Evolutionary conservation across 345 rosid genomes (phyloP).

Genomic region (Brassica rapa): DNA sequence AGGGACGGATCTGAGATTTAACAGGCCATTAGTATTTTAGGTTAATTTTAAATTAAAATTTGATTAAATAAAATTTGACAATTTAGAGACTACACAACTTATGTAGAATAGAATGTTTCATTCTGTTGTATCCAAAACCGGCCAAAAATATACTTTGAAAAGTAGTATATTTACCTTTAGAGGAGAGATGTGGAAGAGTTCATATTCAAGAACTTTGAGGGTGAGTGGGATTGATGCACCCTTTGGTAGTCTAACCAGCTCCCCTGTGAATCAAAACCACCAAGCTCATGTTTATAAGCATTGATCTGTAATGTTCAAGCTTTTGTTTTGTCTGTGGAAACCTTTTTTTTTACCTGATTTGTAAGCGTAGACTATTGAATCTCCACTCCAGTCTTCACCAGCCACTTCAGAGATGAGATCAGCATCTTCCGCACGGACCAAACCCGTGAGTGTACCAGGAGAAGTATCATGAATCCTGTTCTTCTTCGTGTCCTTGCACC

Average conservation of each 20-base stretch:
- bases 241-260: slow-evolving; percentile 67
- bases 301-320: neutral
- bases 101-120: no score
- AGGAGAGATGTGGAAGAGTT: slow-evolving; percentile 85
- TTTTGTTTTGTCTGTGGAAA: neutral
- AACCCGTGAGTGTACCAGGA: slow-evolving; percentile 78
- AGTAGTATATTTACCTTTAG: slow-evolving; percentile 51
- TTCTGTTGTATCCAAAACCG: no score
- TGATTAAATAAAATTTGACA: no score
- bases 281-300: neutral
- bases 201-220: slow-evolving; percentile 78
- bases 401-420: slow-evolving; percentile 70
- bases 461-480: slow-evolving; percentile 79
- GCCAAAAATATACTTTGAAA: no score
- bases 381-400: slow-evolving; percentile 78
- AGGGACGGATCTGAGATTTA: neutral
- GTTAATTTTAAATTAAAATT: no score
- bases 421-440: slow-evolving; percentile 70
- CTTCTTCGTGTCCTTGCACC: slow-evolving; percentile 85
- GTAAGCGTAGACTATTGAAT: slow-evolving; percentile 62
- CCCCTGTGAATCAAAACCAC: slow-evolving; percentile 51
- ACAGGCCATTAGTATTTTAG: neutral
- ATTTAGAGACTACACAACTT: no score
- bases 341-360: slow-evolving; percentile 60
- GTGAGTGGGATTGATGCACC: slow-evolving; percentile 83